Conservation (phyloP, 352 stramenopile species). For the Phytophthora boehmeriae region DNA sequence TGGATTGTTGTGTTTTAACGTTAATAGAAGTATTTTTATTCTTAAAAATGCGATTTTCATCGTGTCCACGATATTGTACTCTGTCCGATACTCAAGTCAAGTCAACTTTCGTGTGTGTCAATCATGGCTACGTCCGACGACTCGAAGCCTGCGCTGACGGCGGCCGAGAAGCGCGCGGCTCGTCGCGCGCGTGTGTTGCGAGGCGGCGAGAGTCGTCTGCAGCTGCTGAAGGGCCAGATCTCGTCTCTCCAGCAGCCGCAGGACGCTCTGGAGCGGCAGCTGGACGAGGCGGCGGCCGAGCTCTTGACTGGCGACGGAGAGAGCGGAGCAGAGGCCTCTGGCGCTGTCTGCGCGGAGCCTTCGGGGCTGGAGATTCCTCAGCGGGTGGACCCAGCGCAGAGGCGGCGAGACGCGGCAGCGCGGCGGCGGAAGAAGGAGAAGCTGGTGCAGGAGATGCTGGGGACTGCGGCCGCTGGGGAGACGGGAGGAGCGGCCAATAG, state of each 20-base stretch:
- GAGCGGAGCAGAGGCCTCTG: background rate
- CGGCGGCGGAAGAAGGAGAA: conserved; percentile 66
- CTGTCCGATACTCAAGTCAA: too few species aligned
- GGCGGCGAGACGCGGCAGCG: conserved; percentile 66
- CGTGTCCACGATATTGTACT: background rate
- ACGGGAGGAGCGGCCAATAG: background rate
- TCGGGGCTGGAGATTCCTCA: conserved; percentile 43
- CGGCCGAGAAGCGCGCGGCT: conserved; percentile 69
- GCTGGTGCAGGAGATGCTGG: conserved; percentile 61
- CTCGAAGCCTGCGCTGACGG: conserved; percentile 22
- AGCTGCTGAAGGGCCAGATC: conserved; percentile 73
- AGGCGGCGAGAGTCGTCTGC: conserved; percentile 62
- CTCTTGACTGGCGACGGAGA: conserved; percentile 28
- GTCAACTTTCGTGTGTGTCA: too few species aligned
- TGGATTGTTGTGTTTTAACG: too few species aligned
- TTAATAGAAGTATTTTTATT: too few species aligned
- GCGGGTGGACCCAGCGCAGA: conserved; percentile 68
- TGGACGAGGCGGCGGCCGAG: conserved; percentile 54
- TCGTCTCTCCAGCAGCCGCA: conserved; percentile 53
- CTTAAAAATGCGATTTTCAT: background rate
- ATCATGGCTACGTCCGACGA: background rate
- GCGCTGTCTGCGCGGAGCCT: background rate
- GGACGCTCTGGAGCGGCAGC: conserved; percentile 38
- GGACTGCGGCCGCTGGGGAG: background rate
- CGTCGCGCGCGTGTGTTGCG: conserved; percentile 69